These are phyloP conservation scores for Lecanicillium sp. DNA, from an alignment of 2,329 filamentous ascomycete genomes.

Conservation along the genomic window DNA sequence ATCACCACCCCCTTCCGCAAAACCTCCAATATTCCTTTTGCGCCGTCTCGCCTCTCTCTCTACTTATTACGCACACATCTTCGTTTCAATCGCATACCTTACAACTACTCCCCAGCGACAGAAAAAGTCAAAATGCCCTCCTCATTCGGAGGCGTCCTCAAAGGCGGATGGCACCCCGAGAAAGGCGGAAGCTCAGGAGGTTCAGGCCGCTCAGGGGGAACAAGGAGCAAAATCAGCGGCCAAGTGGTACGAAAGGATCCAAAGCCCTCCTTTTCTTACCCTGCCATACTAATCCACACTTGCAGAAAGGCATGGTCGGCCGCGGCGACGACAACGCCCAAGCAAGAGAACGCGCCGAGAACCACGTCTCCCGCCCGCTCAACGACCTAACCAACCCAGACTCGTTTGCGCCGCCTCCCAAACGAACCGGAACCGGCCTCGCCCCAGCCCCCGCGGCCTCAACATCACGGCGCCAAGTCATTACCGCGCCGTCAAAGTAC, in stretches of 20 bases:
- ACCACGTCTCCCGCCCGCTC: slow-evolving; percentile 50
- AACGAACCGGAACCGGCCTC: slow-evolving; percentile 35
- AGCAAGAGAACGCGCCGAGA: slow-evolving; percentile 15
- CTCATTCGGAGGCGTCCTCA: slow-evolving; percentile 38
- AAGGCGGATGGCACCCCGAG: slow-evolving; percentile 45
- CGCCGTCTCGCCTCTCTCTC: too few relatives aligned
- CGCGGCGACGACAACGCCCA: slow-evolving; percentile 30
- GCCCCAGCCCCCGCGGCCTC: slow-evolving; percentile 15
- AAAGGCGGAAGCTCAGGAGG: slow-evolving; percentile 23
- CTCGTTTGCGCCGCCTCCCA: slow-evolving; percentile 75
- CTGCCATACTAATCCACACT: slow-evolving; percentile 4
- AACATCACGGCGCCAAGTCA: slow-evolving; percentile 16
- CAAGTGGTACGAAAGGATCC: slow-evolving; percentile 33
- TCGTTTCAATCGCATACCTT: too few relatives aligned
- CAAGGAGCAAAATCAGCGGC: slow-evolving; percentile 26
- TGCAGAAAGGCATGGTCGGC: slow-evolving; percentile 37
- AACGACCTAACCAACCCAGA: slow-evolving; percentile 65
- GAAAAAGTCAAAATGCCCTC: slow-evolving; percentile 17
- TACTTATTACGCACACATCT: too few relatives aligned
- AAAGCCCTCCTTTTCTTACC: background rate
- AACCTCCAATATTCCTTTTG: too few relatives aligned
- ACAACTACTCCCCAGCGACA: too few relatives aligned
- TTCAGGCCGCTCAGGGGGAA: too few relatives aligned
- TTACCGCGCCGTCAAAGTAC: slow-evolving; percentile 24
- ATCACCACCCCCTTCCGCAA: too few relatives aligned